Percentiles rank a stretch among this genome's conserved stretches.
Evolutionary conservation across 441 rosid species (phyloP).

Genomic region (Geranium incanum): DNA sequence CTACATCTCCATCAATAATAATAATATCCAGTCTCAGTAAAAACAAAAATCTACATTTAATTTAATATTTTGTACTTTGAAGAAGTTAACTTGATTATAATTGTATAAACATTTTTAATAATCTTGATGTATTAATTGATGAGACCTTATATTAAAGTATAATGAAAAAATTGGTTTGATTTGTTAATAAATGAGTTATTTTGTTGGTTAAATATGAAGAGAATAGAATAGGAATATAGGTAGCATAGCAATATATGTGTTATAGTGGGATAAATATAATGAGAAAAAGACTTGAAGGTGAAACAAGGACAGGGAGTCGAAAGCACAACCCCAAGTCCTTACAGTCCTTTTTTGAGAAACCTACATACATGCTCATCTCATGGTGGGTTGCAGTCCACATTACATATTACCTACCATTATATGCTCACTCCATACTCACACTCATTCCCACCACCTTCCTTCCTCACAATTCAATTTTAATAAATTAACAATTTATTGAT

Average conservation of each 20-base stretch:
- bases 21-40: background rate
- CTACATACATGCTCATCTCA: background rate
- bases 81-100: too few species aligned
- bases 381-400: conserved; percentile 5
- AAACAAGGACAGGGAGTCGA: conserved; percentile 5
- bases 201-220: background rate
- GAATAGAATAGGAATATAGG: background rate
- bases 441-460: conserved; percentile 8
- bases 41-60: background rate
- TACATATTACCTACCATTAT: background rate
- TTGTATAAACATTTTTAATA: too few species aligned
- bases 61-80: too few species aligned
- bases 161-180: too few species aligned
- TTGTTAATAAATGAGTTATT: too few species aligned
- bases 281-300: conserved; percentile 4
- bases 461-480: background rate
- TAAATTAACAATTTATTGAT: background rate
- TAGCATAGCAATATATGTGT: background rate
- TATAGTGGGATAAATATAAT: conserved; percentile 4
- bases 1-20: background rate
- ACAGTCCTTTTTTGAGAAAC: conserved; percentile 6
- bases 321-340: background rate
- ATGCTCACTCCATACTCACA: conserved; percentile 11
- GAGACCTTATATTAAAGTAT: too few species aligned
- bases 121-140: too few species aligned